Evolutionary conservation across 441 rosid species (phyloP), one percentile per base, ranked within the genome.

Genomic region (Gossypium gossypioides): DNA sequence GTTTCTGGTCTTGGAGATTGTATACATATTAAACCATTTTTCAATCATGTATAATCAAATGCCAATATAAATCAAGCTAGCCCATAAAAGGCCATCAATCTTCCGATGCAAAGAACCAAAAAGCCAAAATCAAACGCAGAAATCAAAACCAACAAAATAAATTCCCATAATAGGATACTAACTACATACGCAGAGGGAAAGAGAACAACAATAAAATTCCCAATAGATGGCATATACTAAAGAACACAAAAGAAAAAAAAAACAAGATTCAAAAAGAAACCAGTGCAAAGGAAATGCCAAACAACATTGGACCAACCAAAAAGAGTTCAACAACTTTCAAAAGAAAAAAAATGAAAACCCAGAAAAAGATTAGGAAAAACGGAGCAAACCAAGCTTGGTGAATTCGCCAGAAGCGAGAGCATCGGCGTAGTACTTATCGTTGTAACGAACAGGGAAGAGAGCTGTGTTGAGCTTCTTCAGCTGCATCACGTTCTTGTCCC

Each of bases 401-500:
- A 89, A 94, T 67, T 92, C 97, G 69, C 92, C 94, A 16, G 96
- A 85, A 50, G 89, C 85, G 64, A 92, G 91, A 56, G 97, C 91
- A 82, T 94, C 97, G 18, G 84, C 80, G 81, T 94, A 94, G 72
- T 91, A 94, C 81, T 91, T 94, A 51, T 91, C 97, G 80, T 89
- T 94, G 83, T 94, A 91, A 57, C 92, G 96, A 81, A 91, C 92
- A 21, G 97, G 94, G 84, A 94, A 94, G 78, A 94, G 84, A 61
- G 86, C 97, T 22, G 87, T 84, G 78, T 94, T 94, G 81, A 94
- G 96, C 80, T 90, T 94, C 93, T 86, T 90, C 12, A 91, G 92
- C 89, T 89, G 97, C 98, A 91, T 94, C 87, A 89, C 69, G 84
- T 89, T 94, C 87, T 94, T 94, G 89, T 94, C 98, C 71, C 98